Evolutionary conservation across 805 yeast species (phyloP).

Genomic region (Monosporozyma unispora): DNA sequence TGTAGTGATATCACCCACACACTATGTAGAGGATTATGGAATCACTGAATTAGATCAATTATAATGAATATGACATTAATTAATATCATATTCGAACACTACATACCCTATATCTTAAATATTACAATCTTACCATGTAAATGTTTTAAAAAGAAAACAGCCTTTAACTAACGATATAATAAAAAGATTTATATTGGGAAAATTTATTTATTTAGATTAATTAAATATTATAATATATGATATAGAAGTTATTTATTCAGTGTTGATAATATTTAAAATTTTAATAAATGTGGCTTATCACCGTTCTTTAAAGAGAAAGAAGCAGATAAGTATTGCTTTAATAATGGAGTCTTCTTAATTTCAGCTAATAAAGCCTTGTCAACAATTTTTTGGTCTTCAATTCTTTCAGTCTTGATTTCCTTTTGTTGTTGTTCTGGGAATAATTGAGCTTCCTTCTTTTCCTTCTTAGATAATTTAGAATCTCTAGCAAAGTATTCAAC

Average conservation of each 20-base stretch:
- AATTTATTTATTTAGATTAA: slow-evolving; percentile 1
- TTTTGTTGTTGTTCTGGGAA: slow-evolving; percentile 70
- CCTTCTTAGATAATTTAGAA: slow-evolving; percentile 58
- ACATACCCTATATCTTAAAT: too few species aligned
- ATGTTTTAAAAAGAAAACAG: too few species aligned
- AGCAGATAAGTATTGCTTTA: slow-evolving; percentile 89
- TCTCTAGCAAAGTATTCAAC: slow-evolving; percentile 94
- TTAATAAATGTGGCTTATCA: slow-evolving; percentile 95
- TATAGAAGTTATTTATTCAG: slow-evolving; percentile 1
- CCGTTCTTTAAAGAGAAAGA: slow-evolving; percentile 94
- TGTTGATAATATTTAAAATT: slow-evolving; percentile 51
- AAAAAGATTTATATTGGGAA: slow-evolving; percentile 1
- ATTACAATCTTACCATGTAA: too few species aligned
- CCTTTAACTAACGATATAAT: background rate
- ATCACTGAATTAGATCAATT: too few species aligned
- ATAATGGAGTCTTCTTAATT: slow-evolving; percentile 92
- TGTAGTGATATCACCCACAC: too few species aligned
- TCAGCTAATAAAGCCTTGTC: slow-evolving; percentile 85
- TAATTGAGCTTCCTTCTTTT: slow-evolving; percentile 85
- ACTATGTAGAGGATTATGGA: too few species aligned
- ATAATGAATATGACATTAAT: too few species aligned
- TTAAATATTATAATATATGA: slow-evolving; percentile 1
- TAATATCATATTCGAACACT: too few species aligned
- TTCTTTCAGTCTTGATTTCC: slow-evolving; percentile 85
- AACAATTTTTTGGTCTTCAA: slow-evolving; percentile 90